Evolutionary conservation across 1,284 basidiomycete species (phyloP), one percentile per base, ranked within the genome.

Genomic region (Puccinia novopanici): DNA sequence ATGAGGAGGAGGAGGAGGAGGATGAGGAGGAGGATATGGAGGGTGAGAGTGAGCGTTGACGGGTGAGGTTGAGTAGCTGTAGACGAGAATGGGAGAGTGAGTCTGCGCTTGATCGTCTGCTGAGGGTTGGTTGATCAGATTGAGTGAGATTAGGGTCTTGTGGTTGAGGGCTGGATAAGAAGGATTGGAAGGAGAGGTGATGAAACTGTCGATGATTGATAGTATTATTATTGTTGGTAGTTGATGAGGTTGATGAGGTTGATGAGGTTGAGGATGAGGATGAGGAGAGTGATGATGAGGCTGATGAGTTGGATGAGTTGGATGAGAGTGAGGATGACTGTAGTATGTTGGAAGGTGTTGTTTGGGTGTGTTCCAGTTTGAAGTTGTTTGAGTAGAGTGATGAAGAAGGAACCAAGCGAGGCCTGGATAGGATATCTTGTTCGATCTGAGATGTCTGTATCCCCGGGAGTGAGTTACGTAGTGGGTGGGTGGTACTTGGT

Each of bases 321-420:
- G 65, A 68, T 24, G 65, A 68, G 40, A 30, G 12, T 42, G 65
- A 19, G 1, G 40, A 37, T 1, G 45, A 48, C 45, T 48, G 45
- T 19, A 61, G 24, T 12, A 48, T n/a, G 40, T 70, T 70, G 40
- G 24, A 3, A 17, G 40, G 24, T 70, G 30, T 6, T 45, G 40
- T 5, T 1, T 24, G 67, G 24, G 13, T 42, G 34, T 48, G 45
- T 42, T 55, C 59, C 19, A 65, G 55, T 19, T 63, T 63, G 24
- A 55, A 61, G 54, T 74, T 59, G 22, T 40, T 57, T 19, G 50
- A 42, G 72, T 57, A 45, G 54, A 61, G 54, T 42, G 72, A 74
- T 55, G 54, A 45, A 24, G 54, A 74, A 19, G 72, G 54, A 22
- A 74, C 45, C 30, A 59, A 52, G 48, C 57, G 48, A 34, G 74